phyloP scores from a whole-genome alignment of 192 early-diverging fungal species.

The Chytriomyces hyalinus region DNA sequence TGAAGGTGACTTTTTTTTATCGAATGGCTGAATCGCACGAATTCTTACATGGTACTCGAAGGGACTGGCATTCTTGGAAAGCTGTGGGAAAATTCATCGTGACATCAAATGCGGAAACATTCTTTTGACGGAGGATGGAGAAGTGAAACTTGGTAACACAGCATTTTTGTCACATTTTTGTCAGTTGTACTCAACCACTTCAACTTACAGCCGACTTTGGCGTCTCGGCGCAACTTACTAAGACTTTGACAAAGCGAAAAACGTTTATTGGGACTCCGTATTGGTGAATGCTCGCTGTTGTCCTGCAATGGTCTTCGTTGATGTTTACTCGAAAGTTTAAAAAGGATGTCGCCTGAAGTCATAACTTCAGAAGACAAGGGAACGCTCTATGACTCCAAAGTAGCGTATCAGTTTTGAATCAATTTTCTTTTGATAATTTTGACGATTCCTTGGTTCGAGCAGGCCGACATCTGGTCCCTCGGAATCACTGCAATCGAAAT shows the following conservation, averaged over 20 bases:
- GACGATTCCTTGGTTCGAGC: neutral
- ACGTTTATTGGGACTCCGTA: slow-evolving; percentile 97
- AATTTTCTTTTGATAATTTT: neutral
- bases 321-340: neutral
- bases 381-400: slow-evolving; percentile 62
- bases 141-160: slow-evolving; percentile 75
- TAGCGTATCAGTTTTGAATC: slow-evolving; percentile 44
- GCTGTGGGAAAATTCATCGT: slow-evolving; percentile 59
- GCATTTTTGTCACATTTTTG: slow-evolving; percentile 2
- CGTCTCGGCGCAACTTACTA: slow-evolving; percentile 84
- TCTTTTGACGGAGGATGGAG: slow-evolving; percentile 73
- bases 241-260: slow-evolving; percentile 82
- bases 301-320: neutral
- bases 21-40: neutral
- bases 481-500: slow-evolving; percentile 83
- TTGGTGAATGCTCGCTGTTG: slow-evolving; percentile 32
- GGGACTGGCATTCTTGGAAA: slow-evolving; percentile 61
- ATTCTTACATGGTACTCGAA: slow-evolving; percentile 22
- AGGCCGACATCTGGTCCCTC: slow-evolving; percentile 97
- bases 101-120: slow-evolving; percentile 98
- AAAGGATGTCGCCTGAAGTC: slow-evolving; percentile 62
- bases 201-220: slow-evolving; percentile 87
- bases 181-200: neutral
- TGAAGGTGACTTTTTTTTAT: slow-evolving; percentile 37
- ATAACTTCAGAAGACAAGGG: slow-evolving; percentile 55